Evolutionary conservation across 805 yeast genomes (phyloP), one percentile per base, ranked within the genome.

Genomic region (Cyberlindnera japonica): DNA sequence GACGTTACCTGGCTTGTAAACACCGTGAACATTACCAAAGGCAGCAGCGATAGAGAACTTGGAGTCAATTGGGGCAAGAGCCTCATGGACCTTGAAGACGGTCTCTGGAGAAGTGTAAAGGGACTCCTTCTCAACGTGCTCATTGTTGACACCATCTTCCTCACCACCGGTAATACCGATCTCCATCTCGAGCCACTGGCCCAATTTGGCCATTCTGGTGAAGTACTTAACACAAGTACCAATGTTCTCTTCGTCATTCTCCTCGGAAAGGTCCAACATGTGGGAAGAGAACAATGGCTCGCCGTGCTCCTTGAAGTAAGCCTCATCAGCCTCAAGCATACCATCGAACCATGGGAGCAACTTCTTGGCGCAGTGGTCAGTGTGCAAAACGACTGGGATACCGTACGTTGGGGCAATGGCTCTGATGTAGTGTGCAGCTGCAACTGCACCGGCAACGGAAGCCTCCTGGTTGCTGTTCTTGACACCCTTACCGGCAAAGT

Each of bases 151-250:
- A 82, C 99, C 99, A 67, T 93, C 99, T 75, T 93, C 99, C 78
- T 93, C 99, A 83, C 99, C 99, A 75, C 99, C 99, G 68, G 99
- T 93, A 81, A 93, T 93, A 81, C 99, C 99, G 67, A 93, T 93
- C 79, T 93, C 99, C 99, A 93, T 93, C 80, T 93, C 99, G 67
- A 93, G 81, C 93, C 93, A 93, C 77, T 91, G 98, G 74, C 79
- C 76, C 80, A 91, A 76, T 74, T 85, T 88, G 68, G 95, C 72
- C 81, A 87, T 88, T 74, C 95, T 87, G 69, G 75, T 76, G 75
- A 93, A 91, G 81, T 93, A 93, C 74, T 87, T 83, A 70, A 71
- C 95, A 79, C 97, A 90, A 53, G 86, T 83, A 51, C 79, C 81
- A 59, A 93, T 91, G 85, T 93, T 93, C 75, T 85, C 95, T 53